Conservation (phyloP, 75 land plant genomes). For the Chamaecyparis obtusa region DNA sequence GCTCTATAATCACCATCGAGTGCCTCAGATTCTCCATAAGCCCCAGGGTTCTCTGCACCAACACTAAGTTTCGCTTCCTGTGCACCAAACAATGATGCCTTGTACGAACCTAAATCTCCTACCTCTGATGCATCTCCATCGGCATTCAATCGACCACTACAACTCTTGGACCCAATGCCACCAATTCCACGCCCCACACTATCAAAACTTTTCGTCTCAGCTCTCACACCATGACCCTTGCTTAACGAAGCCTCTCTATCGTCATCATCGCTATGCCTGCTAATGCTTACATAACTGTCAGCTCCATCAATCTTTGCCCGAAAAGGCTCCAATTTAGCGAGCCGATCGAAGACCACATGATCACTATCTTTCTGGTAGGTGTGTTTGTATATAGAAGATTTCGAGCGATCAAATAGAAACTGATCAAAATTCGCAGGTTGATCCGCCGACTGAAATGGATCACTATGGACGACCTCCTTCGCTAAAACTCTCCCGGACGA, state of each 20-base stretch:
- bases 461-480: not conserved
- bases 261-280: not conserved
- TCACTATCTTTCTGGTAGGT: not conserved
- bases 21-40: not conserved
- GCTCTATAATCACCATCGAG: not conserved
- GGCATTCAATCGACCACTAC: not conserved
- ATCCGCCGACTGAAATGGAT: constrained; percentile 7
- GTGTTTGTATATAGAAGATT: not conserved
- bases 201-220: not conserved
- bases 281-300: not conserved
- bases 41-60: not conserved
- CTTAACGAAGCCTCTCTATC: not conserved
- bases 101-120: not conserved
- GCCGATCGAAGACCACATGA: not conserved
- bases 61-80: not conserved
- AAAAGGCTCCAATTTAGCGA: not conserved
- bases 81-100: not conserved
- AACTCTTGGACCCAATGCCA: constrained; percentile 3
- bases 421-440: not conserved
- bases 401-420: not conserved
- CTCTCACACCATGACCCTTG: not conserved
- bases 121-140: not conserved
- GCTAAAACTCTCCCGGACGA: not conserved
- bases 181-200: not conserved
- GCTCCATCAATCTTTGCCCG: not conserved